Base-by-base conservation (phyloP, 1,284 basidiomycete genomes). In the Pseudomicrostroma phylloplanum region DNA sequence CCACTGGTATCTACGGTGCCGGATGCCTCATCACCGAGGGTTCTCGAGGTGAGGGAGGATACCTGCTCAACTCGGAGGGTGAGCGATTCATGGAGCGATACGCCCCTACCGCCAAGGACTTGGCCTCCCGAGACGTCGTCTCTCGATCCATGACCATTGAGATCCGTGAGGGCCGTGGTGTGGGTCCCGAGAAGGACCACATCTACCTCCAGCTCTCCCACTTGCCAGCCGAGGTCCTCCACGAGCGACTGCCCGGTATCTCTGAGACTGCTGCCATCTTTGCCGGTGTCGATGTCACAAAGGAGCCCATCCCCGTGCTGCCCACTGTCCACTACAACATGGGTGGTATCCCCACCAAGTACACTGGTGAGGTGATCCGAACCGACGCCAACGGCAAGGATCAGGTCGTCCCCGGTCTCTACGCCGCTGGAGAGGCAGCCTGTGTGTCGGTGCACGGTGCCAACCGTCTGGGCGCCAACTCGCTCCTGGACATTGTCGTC, bases 11-110 rank as follows among this genome's bases (percentile, higher is more conserved):
- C 79, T 99, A 98, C 81, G 96, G 96, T 75, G 94, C 96, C 71
- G 96, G 96, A 62, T 99, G 96, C 82, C 85, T 99, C 70, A 98
- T 98, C 81, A 98, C 94, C 30, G 94, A 98, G 84, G 93, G 93
- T 72, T 96, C 94, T 71, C 92, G 96, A 82, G 96, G 96, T 80
- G 96, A 99, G 82, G 96, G 96, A 83, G 96, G 96, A 72, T 98
- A 98, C 83, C 85, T 99, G 71, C 84, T 99, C 80, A 98, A 99
- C 84, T 92, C 92, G 11, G 90, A 97, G 84, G 96, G 96, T 81
- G 96, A 99, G 82, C 90, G 96, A 68, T 99, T 99, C 85, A 99
- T 99, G 96, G 94, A 98, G 82, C 91, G 94, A 81, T 77, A 97
- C 81, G 96, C 96, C 0, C 96, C 96, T 19, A 97, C 94, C 58